Conservation (phyloP, 176 grass and related monocot genomes). For the Miscanthus lutarioriparius region DNA sequence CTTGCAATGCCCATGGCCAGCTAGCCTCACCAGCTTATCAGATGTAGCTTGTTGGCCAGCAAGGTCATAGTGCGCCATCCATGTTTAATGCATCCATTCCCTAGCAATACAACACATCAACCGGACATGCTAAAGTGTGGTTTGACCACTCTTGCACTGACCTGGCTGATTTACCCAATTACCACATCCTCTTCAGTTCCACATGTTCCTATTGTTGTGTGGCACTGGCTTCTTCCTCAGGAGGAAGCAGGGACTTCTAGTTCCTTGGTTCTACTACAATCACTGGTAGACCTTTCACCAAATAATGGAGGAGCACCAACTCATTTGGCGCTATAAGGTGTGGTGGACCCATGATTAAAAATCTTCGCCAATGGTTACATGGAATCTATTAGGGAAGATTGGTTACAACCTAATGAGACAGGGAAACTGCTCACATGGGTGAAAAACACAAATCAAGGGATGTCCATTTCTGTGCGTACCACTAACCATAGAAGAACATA, state of each 20-base stretch:
- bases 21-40: neutral
- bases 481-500: conserved; percentile 1
- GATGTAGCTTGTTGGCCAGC: conserved; percentile 5
- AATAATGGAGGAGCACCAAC: neutral
- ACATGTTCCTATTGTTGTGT: neutral
- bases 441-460: neutral
- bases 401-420: neutral
- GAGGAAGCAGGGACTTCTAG: neutral
- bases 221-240: neutral
- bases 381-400: conserved; percentile 16
- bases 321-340: neutral
- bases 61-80: neutral
- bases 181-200: neutral
- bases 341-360: neutral
- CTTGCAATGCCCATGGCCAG: neutral
- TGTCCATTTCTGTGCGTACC: conserved; percentile 12
- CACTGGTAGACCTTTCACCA: neutral
- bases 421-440: neutral
- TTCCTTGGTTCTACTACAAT: neutral
- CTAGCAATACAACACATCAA: conserved; percentile 6
- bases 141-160: neutral
- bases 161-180: neutral
- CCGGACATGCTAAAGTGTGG: neutral
- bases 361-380: neutral
- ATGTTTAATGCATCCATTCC: neutral